Evolutionary conservation across 192 early-diverging fungal genomes (phyloP).

Genomic region (Coemansia sp.): DNA sequence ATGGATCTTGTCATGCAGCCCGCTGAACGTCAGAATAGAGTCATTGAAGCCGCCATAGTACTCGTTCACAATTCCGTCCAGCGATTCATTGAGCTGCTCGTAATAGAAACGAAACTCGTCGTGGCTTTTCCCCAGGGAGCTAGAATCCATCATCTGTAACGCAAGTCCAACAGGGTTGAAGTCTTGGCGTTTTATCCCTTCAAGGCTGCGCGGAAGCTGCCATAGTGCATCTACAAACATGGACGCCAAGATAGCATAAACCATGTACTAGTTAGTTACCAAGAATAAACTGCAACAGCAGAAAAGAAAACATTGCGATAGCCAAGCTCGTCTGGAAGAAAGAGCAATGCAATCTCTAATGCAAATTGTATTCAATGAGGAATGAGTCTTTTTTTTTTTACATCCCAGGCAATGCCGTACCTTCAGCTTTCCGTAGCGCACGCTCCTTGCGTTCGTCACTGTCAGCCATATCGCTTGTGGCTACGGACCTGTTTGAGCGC

Average conservation of each 20-base stretch:
- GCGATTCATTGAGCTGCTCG: conserved; percentile 62
- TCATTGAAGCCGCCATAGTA: conserved; percentile 81
- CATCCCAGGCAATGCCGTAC: conserved; percentile 13
- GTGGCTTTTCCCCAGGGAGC: conserved; percentile 67
- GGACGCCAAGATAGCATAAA: no score
- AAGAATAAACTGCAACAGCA: neutral
- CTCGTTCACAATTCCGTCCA: conserved; percentile 73
- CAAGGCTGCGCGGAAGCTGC: conserved; percentile 49
- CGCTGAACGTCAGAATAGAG: conserved; percentile 79
- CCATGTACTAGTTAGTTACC: neutral
- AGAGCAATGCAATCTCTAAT: neutral
- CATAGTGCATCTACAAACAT: conserved; percentile 47
- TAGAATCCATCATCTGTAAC: conserved; percentile 72
- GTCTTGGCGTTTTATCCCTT: conserved; percentile 49
- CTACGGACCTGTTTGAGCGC: neutral
- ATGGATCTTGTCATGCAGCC: conserved; percentile 69
- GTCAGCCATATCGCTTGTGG: conserved; percentile 1
- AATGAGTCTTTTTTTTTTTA: neutral
- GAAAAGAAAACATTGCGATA: neutral
- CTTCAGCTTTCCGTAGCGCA: conserved; percentile 47
- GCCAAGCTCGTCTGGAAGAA: neutral
- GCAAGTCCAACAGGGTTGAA: conserved; percentile 77
- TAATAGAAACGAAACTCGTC: conserved; percentile 63
- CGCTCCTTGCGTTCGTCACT: conserved; percentile 50
- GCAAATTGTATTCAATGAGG: neutral